These are phyloP conservation scores for Kluyveromyces dobzhanskii DNA, from an alignment of 805 yeast species.

Conservation along the genomic window DNA sequence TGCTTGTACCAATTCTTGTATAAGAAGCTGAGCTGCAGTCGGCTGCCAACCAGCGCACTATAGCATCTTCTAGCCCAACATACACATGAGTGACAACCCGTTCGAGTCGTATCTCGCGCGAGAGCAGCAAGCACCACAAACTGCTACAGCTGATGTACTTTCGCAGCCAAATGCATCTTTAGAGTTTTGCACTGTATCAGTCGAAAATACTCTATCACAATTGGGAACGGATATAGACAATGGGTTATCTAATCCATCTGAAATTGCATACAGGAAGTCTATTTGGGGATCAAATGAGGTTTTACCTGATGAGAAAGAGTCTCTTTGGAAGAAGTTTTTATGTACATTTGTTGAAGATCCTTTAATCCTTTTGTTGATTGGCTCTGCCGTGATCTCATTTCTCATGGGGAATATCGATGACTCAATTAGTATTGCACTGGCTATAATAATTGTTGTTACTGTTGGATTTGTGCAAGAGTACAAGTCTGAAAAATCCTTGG, in stretches of 20 bases:
- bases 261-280: slow-evolving; percentile 60
- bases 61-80: too few relatives aligned
- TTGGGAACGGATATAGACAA: slow-evolving; percentile 49
- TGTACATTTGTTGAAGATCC: slow-evolving; percentile 86
- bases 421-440: slow-evolving; percentile 87
- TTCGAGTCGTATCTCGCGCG: slow-evolving; percentile 15
- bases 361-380: slow-evolving; percentile 76
- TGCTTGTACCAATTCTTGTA: too few relatives aligned
- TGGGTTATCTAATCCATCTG: slow-evolving; percentile 67
- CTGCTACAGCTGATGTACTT: slow-evolving; percentile 19
- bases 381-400: slow-evolving; percentile 80
- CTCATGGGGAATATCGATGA: slow-evolving; percentile 96
- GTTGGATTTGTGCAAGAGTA: slow-evolving; percentile 98
- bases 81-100: slow-evolving; percentile 24
- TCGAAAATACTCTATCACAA: slow-evolving; percentile 55
- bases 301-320: slow-evolving; percentile 66
- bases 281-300: slow-evolving; percentile 80
- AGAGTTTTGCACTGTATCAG: slow-evolving; percentile 50
- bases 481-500: slow-evolving; percentile 87
- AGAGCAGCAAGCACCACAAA: slow-evolving; percentile 7
- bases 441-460: slow-evolving; percentile 85
- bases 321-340: slow-evolving; percentile 59
- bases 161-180: slow-evolving; percentile 47
- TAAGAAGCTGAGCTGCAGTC: too few relatives aligned
- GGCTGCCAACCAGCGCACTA: too few relatives aligned